phyloP scores from a whole-genome alignment of 2,329 filamentous ascomycete genomes.

The Trichoderma oligosporum region DNA sequence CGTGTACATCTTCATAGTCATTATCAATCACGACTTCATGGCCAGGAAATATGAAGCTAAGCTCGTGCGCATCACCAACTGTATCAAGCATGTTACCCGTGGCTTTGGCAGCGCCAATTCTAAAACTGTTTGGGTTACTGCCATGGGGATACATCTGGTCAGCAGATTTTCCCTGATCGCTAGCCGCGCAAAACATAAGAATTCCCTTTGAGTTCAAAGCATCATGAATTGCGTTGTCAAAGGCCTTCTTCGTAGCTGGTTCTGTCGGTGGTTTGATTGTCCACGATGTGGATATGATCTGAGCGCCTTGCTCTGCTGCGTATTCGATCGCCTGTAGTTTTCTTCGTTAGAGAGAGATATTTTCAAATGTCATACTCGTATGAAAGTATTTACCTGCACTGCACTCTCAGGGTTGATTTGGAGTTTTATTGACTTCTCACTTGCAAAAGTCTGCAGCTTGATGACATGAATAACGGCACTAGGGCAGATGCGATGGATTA shows the following conservation, averaged over 20 bases:
- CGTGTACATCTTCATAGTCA: neutral
- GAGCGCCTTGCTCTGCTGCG: neutral
- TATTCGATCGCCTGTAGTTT: neutral
- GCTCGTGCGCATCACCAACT: neutral
- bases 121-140: conserved; percentile 4
- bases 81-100: neutral
- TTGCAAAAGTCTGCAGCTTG: neutral
- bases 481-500: conserved; percentile 2
- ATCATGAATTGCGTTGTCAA: neutral
- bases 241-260: neutral
- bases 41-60: neutral
- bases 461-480: conserved; percentile 5
- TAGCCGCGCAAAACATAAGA: conserved; percentile 5
- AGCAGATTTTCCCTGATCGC: neutral
- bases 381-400: neutral
- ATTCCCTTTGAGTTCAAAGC: neutral
- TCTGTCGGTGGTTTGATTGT: neutral
- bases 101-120: conserved; percentile 2
- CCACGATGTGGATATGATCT: conserved; percentile 6
- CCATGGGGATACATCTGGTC: neutral
- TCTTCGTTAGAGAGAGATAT: neutral
- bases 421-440: neutral
- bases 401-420: neutral
- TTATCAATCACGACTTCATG: neutral
- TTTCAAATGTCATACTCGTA: no score